These are phyloP conservation scores for Hippophae rhamnoides DNA, from an alignment of 306 rosid species.

Conservation along the genomic window DNA sequence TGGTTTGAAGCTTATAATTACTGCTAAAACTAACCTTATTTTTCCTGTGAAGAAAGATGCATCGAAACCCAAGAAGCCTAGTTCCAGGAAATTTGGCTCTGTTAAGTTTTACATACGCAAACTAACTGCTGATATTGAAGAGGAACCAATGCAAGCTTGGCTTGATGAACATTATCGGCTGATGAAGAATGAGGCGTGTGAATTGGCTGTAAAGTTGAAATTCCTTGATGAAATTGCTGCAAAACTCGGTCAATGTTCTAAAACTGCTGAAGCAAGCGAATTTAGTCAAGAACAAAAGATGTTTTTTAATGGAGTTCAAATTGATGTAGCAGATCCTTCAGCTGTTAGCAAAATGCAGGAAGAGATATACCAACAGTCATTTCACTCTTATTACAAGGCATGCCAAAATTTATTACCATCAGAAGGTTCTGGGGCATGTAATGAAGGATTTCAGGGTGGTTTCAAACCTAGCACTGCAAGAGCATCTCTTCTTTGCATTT, in stretches of 20 bases:
- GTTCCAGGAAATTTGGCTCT: slow-evolving; percentile 71
- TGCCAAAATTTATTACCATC: slow-evolving; percentile 61
- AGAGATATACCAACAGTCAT: slow-evolving; percentile 66
- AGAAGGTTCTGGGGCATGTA: slow-evolving; percentile 86
- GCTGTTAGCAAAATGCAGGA: slow-evolving; percentile 45
- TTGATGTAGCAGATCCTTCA: slow-evolving; percentile 60
- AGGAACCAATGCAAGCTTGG: slow-evolving; percentile 98
- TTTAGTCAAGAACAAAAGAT: slow-evolving; percentile 52
- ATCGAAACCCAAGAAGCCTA: slow-evolving; percentile 56
- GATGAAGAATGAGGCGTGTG: slow-evolving; percentile 87
- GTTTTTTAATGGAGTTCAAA: slow-evolving; percentile 49
- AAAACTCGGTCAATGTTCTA: slow-evolving; percentile 45
- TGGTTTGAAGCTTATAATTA: slow-evolving; percentile 67
- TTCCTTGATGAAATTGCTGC: slow-evolving; percentile 62
- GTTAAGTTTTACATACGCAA: slow-evolving; percentile 73
- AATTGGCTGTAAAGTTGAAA: slow-evolving; percentile 73
- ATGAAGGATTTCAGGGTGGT: slow-evolving; percentile 81
- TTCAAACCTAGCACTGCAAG: slow-evolving; percentile 76
- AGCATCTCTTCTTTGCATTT: slow-evolving; percentile 71
- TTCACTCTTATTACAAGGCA: slow-evolving; percentile 77
- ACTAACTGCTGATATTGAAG: slow-evolving; percentile 86
- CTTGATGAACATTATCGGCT: slow-evolving; percentile 91
- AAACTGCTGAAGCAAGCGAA: slow-evolving; percentile 41
- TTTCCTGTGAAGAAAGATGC: slow-evolving; percentile 72
- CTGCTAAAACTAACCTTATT: slow-evolving; percentile 68